Conservation (phyloP, 805 yeast species). For the Schizosaccharomyces lindneri region DNA sequence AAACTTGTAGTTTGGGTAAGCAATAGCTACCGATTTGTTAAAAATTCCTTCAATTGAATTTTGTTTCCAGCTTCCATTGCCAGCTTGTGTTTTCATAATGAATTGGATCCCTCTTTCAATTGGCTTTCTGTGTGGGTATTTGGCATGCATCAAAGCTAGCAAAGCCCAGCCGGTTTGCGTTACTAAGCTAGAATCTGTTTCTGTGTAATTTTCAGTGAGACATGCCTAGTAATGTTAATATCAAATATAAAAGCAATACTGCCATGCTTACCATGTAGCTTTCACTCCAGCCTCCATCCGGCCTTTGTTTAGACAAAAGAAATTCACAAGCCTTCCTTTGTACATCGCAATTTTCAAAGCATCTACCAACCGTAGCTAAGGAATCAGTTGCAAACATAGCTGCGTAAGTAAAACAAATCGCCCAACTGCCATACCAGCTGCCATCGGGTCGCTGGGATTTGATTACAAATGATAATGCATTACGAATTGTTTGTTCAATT, state of each 20-base stretch:
- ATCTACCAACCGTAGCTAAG: constrained; percentile 38
- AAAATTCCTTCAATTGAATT: constrained; percentile 88
- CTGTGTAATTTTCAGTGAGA: not conserved
- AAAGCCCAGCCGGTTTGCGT: constrained; percentile 89
- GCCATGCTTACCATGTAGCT: constrained; percentile 49
- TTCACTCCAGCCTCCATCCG: constrained; percentile 97
- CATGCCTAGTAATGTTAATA: not conserved
- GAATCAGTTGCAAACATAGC: constrained; percentile 97
- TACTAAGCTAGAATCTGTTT: constrained; percentile 22
- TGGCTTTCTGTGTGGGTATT: constrained; percentile 44
- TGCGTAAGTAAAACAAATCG: constrained; percentile 84
- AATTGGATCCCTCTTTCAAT: constrained; percentile 38
- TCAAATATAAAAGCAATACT: not conserved
- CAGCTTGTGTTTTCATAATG: constrained; percentile 38
- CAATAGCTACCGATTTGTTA: constrained; percentile 47
- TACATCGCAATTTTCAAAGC: constrained; percentile 32
- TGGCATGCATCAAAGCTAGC: constrained; percentile 56
- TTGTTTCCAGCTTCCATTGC: constrained; percentile 62
- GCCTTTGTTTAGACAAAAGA: constrained; percentile 43
- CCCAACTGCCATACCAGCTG: constrained; percentile 98
- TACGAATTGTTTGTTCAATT: constrained; percentile 39
- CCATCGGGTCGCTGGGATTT: constrained; percentile 56
- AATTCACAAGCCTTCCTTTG: constrained; percentile 71
- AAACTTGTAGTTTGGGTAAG: constrained; percentile 80
- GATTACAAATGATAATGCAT: constrained; percentile 51